These are phyloP conservation scores for Paramecium pentaurelia DNA, from an alignment of 73 alveolate genomes.

Conservation along the genomic window DNA sequence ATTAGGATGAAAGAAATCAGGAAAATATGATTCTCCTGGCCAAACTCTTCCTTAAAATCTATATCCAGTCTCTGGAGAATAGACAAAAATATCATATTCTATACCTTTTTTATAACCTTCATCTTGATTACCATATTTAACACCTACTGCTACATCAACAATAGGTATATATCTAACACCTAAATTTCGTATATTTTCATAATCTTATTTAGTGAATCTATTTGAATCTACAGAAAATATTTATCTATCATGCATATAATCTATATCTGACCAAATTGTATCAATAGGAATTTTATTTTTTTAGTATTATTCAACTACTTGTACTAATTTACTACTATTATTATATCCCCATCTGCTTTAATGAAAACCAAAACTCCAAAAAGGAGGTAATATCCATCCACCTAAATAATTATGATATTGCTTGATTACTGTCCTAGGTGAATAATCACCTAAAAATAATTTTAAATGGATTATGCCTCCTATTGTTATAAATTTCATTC, in stretches of 20 bases:
- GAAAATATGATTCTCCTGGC: slow-evolving; percentile 93
- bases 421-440: neutral
- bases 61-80: slow-evolving; percentile 77
- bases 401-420: slow-evolving; percentile 9
- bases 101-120: slow-evolving; percentile 74
- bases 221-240: slow-evolving; percentile 5
- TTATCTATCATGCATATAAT: slow-evolving; percentile 81
- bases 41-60: slow-evolving; percentile 85
- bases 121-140: slow-evolving; percentile 69
- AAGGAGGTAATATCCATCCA: slow-evolving; percentile 70
- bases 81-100: slow-evolving; percentile 75
- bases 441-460: neutral
- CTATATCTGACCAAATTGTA: slow-evolving; percentile 96
- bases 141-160: slow-evolving; percentile 89
- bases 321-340: slow-evolving; percentile 72
- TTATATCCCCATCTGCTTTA: slow-evolving; percentile 94
- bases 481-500: slow-evolving; percentile 12
- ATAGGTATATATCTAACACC: slow-evolving; percentile 88
- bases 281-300: slow-evolving; percentile 84
- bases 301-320: slow-evolving; percentile 45
- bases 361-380: slow-evolving; percentile 88
- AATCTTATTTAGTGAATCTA: slow-evolving; percentile 43
- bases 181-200: neutral
- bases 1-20: slow-evolving; percentile 86
- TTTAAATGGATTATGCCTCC: slow-evolving; percentile 11